These are phyloP conservation scores for Ustilago crameri DNA, from an alignment of 1,284 basidiomycete species.

Conservation along the genomic window DNA sequence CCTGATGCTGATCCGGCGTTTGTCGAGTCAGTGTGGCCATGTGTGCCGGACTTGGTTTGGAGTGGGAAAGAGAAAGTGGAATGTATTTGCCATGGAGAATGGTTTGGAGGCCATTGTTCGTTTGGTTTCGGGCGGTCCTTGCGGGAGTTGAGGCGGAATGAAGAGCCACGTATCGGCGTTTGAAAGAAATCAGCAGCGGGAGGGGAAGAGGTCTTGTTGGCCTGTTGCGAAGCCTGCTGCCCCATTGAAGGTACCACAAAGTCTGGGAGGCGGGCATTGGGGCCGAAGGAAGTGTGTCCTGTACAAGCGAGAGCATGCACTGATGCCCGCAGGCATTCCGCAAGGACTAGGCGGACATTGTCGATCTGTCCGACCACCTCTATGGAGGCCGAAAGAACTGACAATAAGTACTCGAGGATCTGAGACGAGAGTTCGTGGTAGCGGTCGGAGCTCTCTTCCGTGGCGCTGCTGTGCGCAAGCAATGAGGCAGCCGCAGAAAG, in stretches of 20 bases:
- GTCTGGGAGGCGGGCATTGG: conserved; percentile 28
- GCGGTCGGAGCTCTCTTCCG: conserved; percentile 7
- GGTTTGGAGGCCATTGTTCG: conserved; percentile 20
- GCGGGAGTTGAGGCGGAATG: conserved; percentile 34
- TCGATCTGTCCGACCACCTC: conserved; percentile 38
- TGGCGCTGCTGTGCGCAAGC: conserved; percentile 14
- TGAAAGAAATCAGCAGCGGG: conserved; percentile 26
- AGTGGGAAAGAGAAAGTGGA: conserved; percentile 14
- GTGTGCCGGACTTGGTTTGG: not conserved
- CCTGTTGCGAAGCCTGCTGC: not conserved
- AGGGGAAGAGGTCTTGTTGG: not conserved
- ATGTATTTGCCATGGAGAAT: conserved; percentile 21
- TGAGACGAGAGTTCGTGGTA: conserved; percentile 10
- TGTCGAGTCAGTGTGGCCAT: not conserved
- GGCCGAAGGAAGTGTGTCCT: conserved; percentile 32
- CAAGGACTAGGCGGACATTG: conserved; percentile 45
- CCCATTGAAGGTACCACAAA: conserved; percentile 22
- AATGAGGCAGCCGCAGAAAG: conserved; percentile 39
- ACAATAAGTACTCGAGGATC: conserved; percentile 20
- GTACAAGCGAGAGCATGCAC: conserved; percentile 44
- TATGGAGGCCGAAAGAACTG: conserved; percentile 31
- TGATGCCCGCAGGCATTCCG: conserved; percentile 30
- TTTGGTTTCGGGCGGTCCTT: conserved; percentile 38
- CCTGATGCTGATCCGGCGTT: not conserved
- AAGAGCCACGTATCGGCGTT: conserved; percentile 3